Evolutionary conservation across 352 stramenopile species (phyloP).

Genomic region (Pythium chondricola): DNA sequence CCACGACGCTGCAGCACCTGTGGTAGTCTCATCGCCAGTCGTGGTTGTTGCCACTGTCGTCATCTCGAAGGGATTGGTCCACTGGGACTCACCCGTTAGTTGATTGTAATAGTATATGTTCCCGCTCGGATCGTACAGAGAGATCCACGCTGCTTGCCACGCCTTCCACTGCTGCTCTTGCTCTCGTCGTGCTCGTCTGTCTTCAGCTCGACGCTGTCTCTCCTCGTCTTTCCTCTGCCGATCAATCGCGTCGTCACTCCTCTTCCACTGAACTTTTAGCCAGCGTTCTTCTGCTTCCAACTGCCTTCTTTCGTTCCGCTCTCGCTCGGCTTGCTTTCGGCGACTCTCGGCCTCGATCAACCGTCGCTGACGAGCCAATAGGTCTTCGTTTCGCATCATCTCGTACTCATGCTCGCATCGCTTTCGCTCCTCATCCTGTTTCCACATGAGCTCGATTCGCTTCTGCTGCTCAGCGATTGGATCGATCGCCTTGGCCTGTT

Average conservation of each 20-base stretch:
- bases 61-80: slow-evolving; percentile 25
- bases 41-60: neutral
- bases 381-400: slow-evolving; percentile 42
- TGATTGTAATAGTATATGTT: slow-evolving; percentile 68
- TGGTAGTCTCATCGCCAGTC: slow-evolving; percentile 1
- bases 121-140: slow-evolving; percentile 36
- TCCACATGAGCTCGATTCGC: slow-evolving; percentile 40
- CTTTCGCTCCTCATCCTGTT: slow-evolving; percentile 32
- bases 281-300: slow-evolving; percentile 47
- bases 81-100: slow-evolving; percentile 43
- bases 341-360: slow-evolving; percentile 27
- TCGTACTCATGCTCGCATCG: slow-evolving; percentile 22
- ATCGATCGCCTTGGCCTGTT: slow-evolving; percentile 15
- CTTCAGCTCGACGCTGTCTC: slow-evolving; percentile 30
- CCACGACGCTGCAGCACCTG: slow-evolving; percentile 13
- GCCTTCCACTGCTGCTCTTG: slow-evolving; percentile 29
- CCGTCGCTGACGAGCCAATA: slow-evolving; percentile 34
- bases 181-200: slow-evolving; percentile 21
- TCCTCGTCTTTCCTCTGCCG: slow-evolving; percentile 24
- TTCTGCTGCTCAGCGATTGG: slow-evolving; percentile 37
- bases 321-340: slow-evolving; percentile 26
- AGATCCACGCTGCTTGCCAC: slow-evolving; percentile 31
- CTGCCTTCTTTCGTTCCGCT: slow-evolving; percentile 31
- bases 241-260: slow-evolving; percentile 17
- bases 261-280: slow-evolving; percentile 24